Evolutionary conservation across 2,329 filamentous ascomycete genomes (phyloP).

Genomic region (Pestalotiopsis sp.): DNA sequence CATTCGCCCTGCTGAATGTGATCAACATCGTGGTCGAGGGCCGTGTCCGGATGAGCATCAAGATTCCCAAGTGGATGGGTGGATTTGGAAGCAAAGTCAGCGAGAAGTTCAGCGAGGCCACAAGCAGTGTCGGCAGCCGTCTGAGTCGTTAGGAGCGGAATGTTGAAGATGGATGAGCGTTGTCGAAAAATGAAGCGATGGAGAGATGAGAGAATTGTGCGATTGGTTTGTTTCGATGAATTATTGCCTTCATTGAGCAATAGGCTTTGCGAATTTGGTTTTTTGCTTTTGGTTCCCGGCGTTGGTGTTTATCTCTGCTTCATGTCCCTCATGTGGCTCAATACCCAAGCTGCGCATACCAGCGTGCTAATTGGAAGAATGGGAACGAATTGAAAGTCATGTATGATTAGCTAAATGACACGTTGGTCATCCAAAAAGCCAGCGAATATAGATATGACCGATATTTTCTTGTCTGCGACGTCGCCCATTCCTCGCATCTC

Average conservation of each 20-base stretch:
- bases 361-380: background rate
- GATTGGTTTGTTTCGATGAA: background rate
- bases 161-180: background rate
- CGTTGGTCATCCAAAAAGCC: background rate
- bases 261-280: background rate
- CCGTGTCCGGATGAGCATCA: conserved; percentile 65
- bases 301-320: background rate
- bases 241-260: conserved; percentile 2
- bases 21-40: conserved; percentile 88
- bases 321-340: background rate
- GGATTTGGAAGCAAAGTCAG: conserved; percentile 50
- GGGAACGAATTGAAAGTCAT: conserved; percentile 9
- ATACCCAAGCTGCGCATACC: background rate
- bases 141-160: conserved; percentile 29
- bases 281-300: background rate
- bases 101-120: conserved; percentile 47
- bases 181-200: background rate
- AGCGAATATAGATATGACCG: conserved; percentile 3
- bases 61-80: conserved; percentile 48
- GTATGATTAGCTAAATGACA: conserved; percentile 3
- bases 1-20: conserved; percentile 82
- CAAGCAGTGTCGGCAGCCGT: conserved; percentile 53
- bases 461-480: background rate
- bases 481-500: too few relatives aligned
- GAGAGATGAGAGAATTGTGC: background rate